These are phyloP conservation scores for Colletotrichum neosansevieriae DNA, from an alignment of 2,329 filamentous ascomycete genomes.

Conservation along the genomic window DNA sequence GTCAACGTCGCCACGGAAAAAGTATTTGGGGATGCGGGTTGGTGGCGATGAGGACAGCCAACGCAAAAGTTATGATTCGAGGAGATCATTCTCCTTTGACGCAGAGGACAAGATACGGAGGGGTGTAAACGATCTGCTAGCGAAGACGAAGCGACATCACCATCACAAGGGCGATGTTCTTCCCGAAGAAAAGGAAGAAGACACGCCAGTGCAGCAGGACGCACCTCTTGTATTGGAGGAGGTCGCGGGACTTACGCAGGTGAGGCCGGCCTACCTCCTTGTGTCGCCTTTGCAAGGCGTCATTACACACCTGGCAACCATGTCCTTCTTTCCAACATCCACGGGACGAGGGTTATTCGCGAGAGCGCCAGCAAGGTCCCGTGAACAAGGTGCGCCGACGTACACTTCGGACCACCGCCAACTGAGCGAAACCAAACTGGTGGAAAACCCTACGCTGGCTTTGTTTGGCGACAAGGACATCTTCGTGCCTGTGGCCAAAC, in stretches of 20 bases:
- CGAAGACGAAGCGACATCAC: constrained; percentile 51
- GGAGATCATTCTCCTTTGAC: constrained; percentile 55
- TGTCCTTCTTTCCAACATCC: constrained; percentile 62
- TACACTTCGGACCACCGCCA: constrained; percentile 28
- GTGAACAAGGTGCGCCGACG: constrained; percentile 32
- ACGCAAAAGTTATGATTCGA: constrained; percentile 55
- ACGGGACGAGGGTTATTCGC: constrained; percentile 39
- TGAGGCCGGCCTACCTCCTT: constrained; percentile 68
- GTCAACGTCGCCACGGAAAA: constrained; percentile 43
- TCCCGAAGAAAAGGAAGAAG: constrained; percentile 37
- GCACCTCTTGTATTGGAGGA: constrained; percentile 47
- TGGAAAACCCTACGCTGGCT: constrained; percentile 71
- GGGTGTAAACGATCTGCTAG: constrained; percentile 61
- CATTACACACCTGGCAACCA: constrained; percentile 71
- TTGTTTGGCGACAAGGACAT: constrained; percentile 81
- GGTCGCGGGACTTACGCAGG: constrained; percentile 51
- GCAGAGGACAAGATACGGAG: constrained; percentile 61
- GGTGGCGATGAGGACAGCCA: constrained; percentile 62
- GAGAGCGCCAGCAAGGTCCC: constrained; percentile 20
- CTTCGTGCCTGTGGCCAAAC: constrained; percentile 75
- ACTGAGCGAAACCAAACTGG: constrained; percentile 66
- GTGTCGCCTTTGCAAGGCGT: constrained; percentile 75
- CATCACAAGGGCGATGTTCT: constrained; percentile 39
- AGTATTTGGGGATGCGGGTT: constrained; percentile 57
- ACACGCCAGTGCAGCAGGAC: constrained; percentile 41